Percentiles rank a stretch among this genome's conserved stretches.
These are phyloP conservation scores for Spathaspora boniae DNA, from an alignment of 805 yeast genomes.

Conservation along the genomic window DNA sequence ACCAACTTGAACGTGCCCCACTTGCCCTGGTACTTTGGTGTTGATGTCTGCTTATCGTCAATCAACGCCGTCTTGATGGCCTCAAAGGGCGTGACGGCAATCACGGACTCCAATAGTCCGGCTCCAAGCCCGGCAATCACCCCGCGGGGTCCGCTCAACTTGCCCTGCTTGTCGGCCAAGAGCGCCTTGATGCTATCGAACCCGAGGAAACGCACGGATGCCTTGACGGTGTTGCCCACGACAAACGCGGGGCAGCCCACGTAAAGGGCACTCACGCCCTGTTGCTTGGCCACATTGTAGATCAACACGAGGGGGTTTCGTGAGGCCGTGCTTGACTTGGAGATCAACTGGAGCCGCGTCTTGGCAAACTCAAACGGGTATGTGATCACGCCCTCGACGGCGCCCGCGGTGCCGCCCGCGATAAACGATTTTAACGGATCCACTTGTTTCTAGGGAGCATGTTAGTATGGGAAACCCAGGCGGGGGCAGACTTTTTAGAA, in stretches of 20 bases:
- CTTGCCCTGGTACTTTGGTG: conserved; percentile 74
- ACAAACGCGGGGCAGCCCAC: conserved; percentile 97
- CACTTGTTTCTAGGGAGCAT: conserved; percentile 27
- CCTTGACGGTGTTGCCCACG: conserved; percentile 93
- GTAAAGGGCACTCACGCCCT: conserved; percentile 77
- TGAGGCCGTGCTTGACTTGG: conserved; percentile 59
- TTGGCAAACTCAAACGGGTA: conserved; percentile 98
- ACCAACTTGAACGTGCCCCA: conserved; percentile 65
- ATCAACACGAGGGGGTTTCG: conserved; percentile 84
- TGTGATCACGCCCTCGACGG: conserved; percentile 86
- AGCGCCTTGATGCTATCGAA: conserved; percentile 81
- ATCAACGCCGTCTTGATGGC: conserved; percentile 94
- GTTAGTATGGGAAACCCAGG: no score
- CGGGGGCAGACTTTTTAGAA: no score
- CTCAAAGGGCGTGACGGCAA: conserved; percentile 96
- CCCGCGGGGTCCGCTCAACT: conserved; percentile 85
- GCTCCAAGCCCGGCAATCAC: conserved; percentile 98
- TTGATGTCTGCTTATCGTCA: conserved; percentile 78
- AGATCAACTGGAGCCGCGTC: conserved; percentile 82
- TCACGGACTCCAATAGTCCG: conserved; percentile 83
- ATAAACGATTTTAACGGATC: conserved; percentile 80
- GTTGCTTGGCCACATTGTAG: conserved; percentile 66
- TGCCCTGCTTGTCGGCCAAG: conserved; percentile 79
- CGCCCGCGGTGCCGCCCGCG: conserved; percentile 97
- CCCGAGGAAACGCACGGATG: conserved; percentile 91